Percentiles rank a stretch among this genome's conserved stretches.
Conservation (phyloP, 2,329 filamentous ascomycete species). For the Monosporascus sp. region DNA sequence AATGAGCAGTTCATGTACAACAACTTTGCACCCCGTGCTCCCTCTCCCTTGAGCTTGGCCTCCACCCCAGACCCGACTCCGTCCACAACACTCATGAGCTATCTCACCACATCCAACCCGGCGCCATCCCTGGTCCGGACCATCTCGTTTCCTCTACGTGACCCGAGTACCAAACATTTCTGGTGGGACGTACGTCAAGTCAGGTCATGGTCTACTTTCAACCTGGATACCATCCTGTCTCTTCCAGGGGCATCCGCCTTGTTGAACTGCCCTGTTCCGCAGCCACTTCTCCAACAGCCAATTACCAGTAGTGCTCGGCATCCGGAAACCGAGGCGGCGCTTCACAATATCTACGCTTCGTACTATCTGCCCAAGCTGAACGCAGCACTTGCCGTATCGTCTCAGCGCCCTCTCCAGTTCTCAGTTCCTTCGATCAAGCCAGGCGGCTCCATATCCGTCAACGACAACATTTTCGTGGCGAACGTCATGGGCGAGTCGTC, state of each 20-base stretch:
- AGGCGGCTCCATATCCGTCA: conserved; percentile 25
- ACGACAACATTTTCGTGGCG: conserved; percentile 60
- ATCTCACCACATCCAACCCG: conserved; percentile 75
- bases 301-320: conserved; percentile 53
- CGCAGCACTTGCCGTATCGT: conserved; percentile 71
- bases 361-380: conserved; percentile 87
- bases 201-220: conserved; percentile 78
- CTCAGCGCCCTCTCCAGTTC: conserved; percentile 56
- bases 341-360: conserved; percentile 69
- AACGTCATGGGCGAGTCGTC: conserved; percentile 52
- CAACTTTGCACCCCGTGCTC: conserved; percentile 40
- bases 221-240: conserved; percentile 61
- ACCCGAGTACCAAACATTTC: conserved; percentile 71
- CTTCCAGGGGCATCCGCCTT: conserved; percentile 69
- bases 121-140: conserved; percentile 76
- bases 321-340: conserved; percentile 72
- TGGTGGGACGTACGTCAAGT: conserved; percentile 96
- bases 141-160: conserved; percentile 63
- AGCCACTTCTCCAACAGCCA: conserved; percentile 55
- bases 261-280: conserved; percentile 63
- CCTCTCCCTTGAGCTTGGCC: conserved; percentile 31
- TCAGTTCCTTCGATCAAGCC: conserved; percentile 36
- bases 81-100: conserved; percentile 68
- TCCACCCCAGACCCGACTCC: conserved; percentile 41
- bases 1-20: conserved; percentile 43